phyloP scores from a whole-genome alignment of 108 stramenopile genomes.

The Stephanodiscus triporus region DNA sequence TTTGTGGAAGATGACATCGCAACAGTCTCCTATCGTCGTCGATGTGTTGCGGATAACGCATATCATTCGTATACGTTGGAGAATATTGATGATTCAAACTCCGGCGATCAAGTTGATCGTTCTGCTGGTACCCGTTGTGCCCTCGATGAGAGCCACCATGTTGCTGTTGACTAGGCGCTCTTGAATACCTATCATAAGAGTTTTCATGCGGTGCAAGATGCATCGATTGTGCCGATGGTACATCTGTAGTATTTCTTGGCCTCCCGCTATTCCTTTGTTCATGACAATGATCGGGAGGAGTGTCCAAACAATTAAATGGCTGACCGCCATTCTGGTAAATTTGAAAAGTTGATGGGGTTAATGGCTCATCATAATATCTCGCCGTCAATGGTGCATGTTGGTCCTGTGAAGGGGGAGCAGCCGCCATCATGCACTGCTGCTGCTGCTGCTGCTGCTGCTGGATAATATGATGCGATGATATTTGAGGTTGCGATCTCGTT shows the following conservation, averaged over 20 bases:
- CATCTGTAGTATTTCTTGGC: not conserved
- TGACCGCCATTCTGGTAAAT: not conserved
- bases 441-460: not conserved
- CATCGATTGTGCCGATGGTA: not conserved
- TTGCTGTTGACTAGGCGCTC: not conserved
- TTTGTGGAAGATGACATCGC: not conserved
- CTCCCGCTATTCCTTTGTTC: not conserved
- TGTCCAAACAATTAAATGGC: not conserved
- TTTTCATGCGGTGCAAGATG: not conserved
- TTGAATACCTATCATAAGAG: not conserved
- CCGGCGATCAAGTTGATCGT: not conserved
- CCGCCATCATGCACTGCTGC: not conserved
- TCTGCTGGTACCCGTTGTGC: not conserved
- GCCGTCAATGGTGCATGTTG: no score
- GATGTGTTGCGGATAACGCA: not conserved
- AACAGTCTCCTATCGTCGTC: not conserved
- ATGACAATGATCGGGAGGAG: not conserved
- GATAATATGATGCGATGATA: not conserved
- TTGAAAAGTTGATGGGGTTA: not conserved
- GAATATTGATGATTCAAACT: not conserved
- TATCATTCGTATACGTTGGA: not conserved
- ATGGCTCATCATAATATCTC: not conserved
- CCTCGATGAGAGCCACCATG: not conserved
- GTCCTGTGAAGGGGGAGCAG: not conserved
- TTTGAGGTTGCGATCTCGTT: not conserved